phyloP scores from a whole-genome alignment of 495 filamentous ascomycete genomes.

The Penicillium crystallinum region DNA sequence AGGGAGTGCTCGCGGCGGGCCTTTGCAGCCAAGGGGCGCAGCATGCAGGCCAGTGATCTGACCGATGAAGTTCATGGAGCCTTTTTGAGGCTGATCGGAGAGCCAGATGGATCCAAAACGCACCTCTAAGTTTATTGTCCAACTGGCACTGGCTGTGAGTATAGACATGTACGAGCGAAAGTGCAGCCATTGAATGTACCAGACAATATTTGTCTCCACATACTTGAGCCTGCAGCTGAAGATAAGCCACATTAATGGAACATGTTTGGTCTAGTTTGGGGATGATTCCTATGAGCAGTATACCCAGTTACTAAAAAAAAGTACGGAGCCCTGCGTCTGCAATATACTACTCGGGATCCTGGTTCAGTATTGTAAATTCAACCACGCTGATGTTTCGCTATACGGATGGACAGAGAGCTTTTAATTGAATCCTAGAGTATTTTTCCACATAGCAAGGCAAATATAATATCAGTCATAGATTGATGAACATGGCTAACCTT shows the following conservation, averaged over 20 bases:
- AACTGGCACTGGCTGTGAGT: neutral
- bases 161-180: neutral
- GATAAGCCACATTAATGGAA: neutral
- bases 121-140: slow-evolving; percentile 23
- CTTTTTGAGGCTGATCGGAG: slow-evolving; percentile 70
- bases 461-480: neutral
- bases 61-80: slow-evolving; percentile 84
- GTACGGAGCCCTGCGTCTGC: neutral
- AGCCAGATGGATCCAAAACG: slow-evolving; percentile 44
- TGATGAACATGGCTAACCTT: neutral
- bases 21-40: slow-evolving; percentile 80
- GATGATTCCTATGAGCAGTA: neutral
- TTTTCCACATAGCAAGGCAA: too few species aligned
- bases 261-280: neutral
- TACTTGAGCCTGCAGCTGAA: neutral
- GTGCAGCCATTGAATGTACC: neutral
- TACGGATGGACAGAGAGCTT: neutral
- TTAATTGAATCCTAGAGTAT: neutral
- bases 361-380: neutral
- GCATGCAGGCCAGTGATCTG: slow-evolving; percentile 89
- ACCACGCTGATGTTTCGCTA: neutral
- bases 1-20: slow-evolving; percentile 87
- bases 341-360: too few species aligned
- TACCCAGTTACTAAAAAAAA: neutral
- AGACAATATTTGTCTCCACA: neutral